Conservation (phyloP, 495 filamentous ascomycete genomes). For the Aspergillus carlsbadensis region DNA sequence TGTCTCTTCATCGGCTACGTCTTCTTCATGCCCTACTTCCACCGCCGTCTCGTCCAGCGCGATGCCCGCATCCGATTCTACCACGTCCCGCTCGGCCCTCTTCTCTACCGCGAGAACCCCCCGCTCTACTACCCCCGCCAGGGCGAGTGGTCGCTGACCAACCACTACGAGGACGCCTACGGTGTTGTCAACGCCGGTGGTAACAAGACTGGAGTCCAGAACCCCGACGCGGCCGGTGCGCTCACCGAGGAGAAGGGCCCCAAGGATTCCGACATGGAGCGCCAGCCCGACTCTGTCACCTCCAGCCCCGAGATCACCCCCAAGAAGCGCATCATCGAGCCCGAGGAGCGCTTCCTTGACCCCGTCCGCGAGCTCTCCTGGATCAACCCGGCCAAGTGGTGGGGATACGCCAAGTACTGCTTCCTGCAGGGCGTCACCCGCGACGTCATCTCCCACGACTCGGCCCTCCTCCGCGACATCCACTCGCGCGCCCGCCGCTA, state of each 20-base stretch:
- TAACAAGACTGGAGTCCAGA: constrained; percentile 6
- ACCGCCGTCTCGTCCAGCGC: constrained; percentile 54
- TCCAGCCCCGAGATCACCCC: constrained; percentile 27
- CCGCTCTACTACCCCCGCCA: constrained; percentile 49
- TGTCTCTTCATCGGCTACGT: constrained; percentile 49
- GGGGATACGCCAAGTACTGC: constrained; percentile 41
- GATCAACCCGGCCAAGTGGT: constrained; percentile 36
- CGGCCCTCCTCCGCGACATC: constrained; percentile 48
- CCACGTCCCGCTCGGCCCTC: constrained; percentile 56
- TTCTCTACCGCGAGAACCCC: constrained; percentile 45
- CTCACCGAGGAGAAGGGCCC: constrained; percentile 56
- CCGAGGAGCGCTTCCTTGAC: constrained; percentile 35
- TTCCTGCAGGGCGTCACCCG: constrained; percentile 60
- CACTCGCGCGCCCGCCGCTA: constrained; percentile 62
- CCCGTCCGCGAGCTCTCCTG: constrained; percentile 31
- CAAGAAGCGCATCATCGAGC: constrained; percentile 24
- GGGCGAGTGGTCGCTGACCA: constrained; percentile 42
- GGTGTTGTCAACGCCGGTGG: constrained; percentile 26
- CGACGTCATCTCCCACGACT: constrained; percentile 54
- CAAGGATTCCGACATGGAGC: constrained; percentile 60
- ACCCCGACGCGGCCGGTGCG: background rate
- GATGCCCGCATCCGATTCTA: constrained; percentile 59
- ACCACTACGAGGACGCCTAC: constrained; percentile 49
- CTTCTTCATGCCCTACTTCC: constrained; percentile 64
- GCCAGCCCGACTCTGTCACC: constrained; percentile 42